Conservation (phyloP, 805 yeast genomes). For the Suhomyces prunicola region DNA sequence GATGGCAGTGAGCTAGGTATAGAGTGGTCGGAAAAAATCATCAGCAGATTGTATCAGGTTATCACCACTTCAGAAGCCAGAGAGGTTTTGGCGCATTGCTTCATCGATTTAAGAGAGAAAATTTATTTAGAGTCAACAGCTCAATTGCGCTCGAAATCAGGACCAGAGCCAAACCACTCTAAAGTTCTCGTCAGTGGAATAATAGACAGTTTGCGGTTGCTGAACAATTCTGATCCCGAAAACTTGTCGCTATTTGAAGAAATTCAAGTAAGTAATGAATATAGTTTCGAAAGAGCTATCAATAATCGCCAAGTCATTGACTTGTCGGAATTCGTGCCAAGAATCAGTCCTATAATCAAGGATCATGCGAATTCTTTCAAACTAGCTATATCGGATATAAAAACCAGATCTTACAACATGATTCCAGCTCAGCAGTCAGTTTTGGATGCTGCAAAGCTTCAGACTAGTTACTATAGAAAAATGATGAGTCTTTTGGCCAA, state of each 20-base stretch:
- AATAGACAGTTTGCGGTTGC: constrained; percentile 47
- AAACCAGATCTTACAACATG: constrained; percentile 48
- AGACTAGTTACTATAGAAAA: constrained; percentile 56
- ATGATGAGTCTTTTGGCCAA: constrained; percentile 41
- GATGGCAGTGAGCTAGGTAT: constrained; percentile 19
- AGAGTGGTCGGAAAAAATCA: constrained; percentile 42
- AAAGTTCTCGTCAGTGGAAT: constrained; percentile 58
- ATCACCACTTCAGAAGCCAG: constrained; percentile 52
- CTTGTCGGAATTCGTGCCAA: constrained; percentile 19
- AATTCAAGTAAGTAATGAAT: constrained; percentile 16
- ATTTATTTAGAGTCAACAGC: constrained; percentile 10
- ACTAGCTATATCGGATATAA: constrained; percentile 46
- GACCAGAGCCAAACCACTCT: not conserved
- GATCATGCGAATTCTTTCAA: constrained; percentile 12
- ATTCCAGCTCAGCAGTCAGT: constrained; percentile 53
- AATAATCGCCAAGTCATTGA: constrained; percentile 24
- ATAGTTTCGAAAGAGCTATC: constrained; percentile 7
- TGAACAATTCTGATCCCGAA: constrained; percentile 8
- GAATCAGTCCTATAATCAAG: constrained; percentile 12
- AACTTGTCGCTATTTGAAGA: constrained; percentile 23
- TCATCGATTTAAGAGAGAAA: constrained; percentile 32
- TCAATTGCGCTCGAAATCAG: not conserved
- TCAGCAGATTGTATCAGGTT: constrained; percentile 38
- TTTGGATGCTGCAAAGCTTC: constrained; percentile 48
- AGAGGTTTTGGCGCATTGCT: constrained; percentile 58